Evolutionary conservation across 495 filamentous ascomycete species (phyloP).

Genomic region (Hypoxylon intermedium): DNA sequence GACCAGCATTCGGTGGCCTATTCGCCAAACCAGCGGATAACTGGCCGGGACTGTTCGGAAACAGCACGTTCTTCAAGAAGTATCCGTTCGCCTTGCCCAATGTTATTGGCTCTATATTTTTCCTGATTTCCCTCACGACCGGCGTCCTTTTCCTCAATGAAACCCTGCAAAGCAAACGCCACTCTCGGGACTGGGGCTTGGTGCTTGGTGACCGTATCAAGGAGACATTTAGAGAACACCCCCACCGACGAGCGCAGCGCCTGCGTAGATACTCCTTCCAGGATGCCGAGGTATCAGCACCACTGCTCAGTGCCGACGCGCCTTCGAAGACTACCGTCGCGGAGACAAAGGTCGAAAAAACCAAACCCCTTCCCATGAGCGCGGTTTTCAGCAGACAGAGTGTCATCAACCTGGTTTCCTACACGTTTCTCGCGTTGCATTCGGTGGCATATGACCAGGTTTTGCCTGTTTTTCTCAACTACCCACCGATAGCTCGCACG

Average conservation of each 20-base stretch:
- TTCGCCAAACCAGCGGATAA: conserved; percentile 80
- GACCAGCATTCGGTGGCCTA: conserved; percentile 84
- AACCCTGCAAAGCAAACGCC: conserved; percentile 70
- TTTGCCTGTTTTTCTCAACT: conserved; percentile 82
- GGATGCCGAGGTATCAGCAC: conserved; percentile 53
- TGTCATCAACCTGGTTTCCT: conserved; percentile 74
- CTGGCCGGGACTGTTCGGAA: conserved; percentile 69
- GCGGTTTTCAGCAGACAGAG: conserved; percentile 80
- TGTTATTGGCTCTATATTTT: conserved; percentile 72
- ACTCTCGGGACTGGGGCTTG: conserved; percentile 72
- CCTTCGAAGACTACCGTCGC: conserved; percentile 44
- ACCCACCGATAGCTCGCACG: conserved; percentile 59
- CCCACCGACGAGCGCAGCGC: conserved; percentile 36
- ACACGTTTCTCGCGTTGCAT: conserved; percentile 78
- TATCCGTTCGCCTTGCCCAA: conserved; percentile 88
- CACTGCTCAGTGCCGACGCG: conserved; percentile 42
- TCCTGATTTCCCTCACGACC: conserved; percentile 72
- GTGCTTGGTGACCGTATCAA: conserved; percentile 64
- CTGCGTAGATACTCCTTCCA: conserved; percentile 50
- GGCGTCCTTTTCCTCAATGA: conserved; percentile 80
- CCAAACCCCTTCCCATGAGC: conserved; percentile 58
- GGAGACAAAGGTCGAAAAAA: conserved; percentile 26
- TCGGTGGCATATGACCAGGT: conserved; percentile 81
- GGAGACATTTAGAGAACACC: conserved; percentile 43
- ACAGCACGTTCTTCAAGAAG: conserved; percentile 68